These are phyloP conservation scores for Ophiostoma quercus DNA, from an alignment of 2,329 filamentous ascomycete species.

Conservation along the genomic window DNA sequence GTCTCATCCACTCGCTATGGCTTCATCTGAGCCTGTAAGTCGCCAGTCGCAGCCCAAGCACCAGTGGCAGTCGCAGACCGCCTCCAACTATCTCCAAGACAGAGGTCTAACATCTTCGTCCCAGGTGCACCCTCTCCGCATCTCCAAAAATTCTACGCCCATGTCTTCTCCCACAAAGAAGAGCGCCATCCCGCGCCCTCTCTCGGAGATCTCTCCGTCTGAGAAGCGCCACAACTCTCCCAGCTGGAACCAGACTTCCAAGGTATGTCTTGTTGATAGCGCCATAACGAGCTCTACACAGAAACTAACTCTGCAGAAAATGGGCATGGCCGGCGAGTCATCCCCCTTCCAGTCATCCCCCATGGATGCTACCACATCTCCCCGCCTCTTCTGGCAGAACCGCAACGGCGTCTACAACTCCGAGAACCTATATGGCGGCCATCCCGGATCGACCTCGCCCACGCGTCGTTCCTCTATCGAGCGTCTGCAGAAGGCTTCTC, in stretches of 20 bases:
- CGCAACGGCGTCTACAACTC: conserved; percentile 57
- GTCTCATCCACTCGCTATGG: conserved; percentile 20
- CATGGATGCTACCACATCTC: conserved; percentile 62
- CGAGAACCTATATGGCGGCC: conserved; percentile 66
- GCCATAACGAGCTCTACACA: not conserved
- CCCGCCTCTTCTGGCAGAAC: conserved; percentile 88
- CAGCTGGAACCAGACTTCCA: conserved; percentile 72
- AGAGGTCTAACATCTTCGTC: not conserved
- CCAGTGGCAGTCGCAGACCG: not conserved
- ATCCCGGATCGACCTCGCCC: conserved; percentile 60
- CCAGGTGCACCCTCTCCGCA: conserved; percentile 72
- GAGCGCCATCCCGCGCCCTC: conserved; percentile 62
- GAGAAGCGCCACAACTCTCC: conserved; percentile 88
- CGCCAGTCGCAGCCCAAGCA: not conserved
- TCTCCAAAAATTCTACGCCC: conserved; percentile 60
- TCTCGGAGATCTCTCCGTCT: conserved; percentile 83
- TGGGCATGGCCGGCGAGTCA: conserved; percentile 59
- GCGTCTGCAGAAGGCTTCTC: conserved; percentile 86
- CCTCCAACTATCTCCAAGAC: not conserved
- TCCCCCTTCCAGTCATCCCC: conserved; percentile 85
- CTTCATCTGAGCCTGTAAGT: conserved; percentile 28
- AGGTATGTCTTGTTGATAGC: conserved; percentile 48
- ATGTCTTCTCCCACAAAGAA: conserved; percentile 59
- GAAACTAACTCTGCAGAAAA: conserved; percentile 48
- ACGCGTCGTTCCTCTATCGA: conserved; percentile 87